A percentile compares a stretch with the other conserved stretches of the same genome.
Evolutionary conservation across 331 rosid genomes (phyloP).

Genomic region (Acacia pycnantha): DNA sequence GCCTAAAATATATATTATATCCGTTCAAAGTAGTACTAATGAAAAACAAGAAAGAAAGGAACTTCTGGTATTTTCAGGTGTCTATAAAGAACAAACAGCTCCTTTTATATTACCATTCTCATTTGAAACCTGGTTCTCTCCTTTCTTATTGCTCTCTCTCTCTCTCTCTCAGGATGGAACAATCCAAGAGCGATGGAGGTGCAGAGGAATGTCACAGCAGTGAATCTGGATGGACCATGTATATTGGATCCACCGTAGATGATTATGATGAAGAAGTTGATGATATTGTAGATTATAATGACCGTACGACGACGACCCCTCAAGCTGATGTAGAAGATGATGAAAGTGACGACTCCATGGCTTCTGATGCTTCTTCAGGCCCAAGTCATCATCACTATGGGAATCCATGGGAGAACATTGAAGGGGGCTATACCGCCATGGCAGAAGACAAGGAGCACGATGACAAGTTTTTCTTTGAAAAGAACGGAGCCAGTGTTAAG

Average conservation of each 20-base stretch:
- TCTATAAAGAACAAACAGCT: slow-evolving; percentile 30
- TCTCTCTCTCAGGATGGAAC: slow-evolving; percentile 45
- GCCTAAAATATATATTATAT: slow-evolving; percentile 8
- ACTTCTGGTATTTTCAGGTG: slow-evolving; percentile 34
- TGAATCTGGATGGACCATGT: slow-evolving; percentile 86
- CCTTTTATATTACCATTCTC: background rate
- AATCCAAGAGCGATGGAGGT: slow-evolving; percentile 47
- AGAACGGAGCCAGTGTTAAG: slow-evolving; percentile 29
- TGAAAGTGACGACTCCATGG: slow-evolving; percentile 83
- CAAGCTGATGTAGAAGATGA: slow-evolving; percentile 33
- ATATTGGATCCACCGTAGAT: slow-evolving; percentile 58
- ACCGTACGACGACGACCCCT: background rate
- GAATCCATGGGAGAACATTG: slow-evolving; percentile 20
- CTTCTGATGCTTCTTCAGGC: slow-evolving; percentile 88
- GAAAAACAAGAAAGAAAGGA: background rate
- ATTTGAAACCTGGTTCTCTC: background rate
- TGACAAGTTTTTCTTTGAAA: slow-evolving; percentile 18
- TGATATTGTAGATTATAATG: background rate
- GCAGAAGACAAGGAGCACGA: slow-evolving; percentile 10
- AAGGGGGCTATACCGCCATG: background rate
- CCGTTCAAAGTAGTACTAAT: slow-evolving; percentile 12
- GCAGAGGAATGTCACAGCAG: slow-evolving; percentile 78
- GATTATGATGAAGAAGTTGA: slow-evolving; percentile 24
- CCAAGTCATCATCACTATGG: slow-evolving; percentile 45
- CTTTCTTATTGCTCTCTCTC: background rate